Base-by-base conservation (phyloP, 2,329 filamentous ascomycete genomes). In the Cladosporium sphaerospermum region DNA sequence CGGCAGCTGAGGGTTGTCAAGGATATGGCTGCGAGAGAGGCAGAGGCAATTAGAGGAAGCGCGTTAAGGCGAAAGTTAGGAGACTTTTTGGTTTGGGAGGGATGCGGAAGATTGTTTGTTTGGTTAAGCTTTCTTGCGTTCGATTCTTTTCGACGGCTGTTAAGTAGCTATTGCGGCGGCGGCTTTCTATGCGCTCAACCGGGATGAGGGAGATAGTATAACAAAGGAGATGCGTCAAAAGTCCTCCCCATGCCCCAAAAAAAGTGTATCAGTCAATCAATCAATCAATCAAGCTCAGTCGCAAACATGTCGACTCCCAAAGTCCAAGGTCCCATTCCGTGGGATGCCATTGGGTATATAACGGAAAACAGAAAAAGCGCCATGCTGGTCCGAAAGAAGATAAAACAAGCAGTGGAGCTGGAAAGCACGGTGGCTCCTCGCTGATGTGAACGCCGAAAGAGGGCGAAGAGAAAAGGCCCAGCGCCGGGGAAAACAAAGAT, bases 201-300 rank as follows among this genome's bases (percentile, higher is more conserved):
- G 23, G 23, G 23, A 28, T 28, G 23, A 28, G 23, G 23, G 23
- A 28, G 23, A 28, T 50, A 42, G 34, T 51, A 36, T 51, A 13
- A 51, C 47, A 51, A 51, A 51, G 39, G 40, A 52, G 23, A 45
- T 45, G 50, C 41, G 50, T 52, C 39, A 46, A 31, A 32, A 28
- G 41, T 45, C 42, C 19, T 13, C 19, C 18, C 28, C 18, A 13
- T 28, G 11, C 23, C 18, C 28, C 10, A 44, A 28, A 45, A 45
- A 52, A 45, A 41, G 41, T 45, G 33, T 52, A 52, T 45, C 50
- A 40, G 41, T 41, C 42, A 45, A 23, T 44, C 31, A 46, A 37
- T 33, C 44, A 45, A 28, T 13, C 14, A 45, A 19, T 51, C 48
- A 28, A 44, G 23, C 23, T 42, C 48, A 37, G 48, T 33, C 48